These are phyloP conservation scores for Trametes coccinea DNA, from an alignment of 768 basidiomycete species.

Conservation along the genomic window DNA sequence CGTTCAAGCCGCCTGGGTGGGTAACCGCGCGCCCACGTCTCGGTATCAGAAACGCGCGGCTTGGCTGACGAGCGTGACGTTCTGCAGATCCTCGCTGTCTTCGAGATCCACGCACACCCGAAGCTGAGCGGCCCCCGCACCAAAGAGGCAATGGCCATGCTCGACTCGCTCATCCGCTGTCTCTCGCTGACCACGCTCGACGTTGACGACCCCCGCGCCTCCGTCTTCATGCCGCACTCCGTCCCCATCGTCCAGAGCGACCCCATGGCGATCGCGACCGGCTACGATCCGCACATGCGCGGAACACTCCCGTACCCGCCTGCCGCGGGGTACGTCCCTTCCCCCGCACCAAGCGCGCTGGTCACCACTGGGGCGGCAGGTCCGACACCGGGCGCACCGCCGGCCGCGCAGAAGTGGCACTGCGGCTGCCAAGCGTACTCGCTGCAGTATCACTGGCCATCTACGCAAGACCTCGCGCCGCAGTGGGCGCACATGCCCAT, in stretches of 20 bases:
- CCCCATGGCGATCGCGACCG: slow-evolving; percentile 40
- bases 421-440: slow-evolving; percentile 42
- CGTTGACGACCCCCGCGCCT: slow-evolving; percentile 46
- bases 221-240: slow-evolving; percentile 10
- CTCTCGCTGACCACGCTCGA: slow-evolving; percentile 64
- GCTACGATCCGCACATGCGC: slow-evolving; percentile 62
- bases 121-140: slow-evolving; percentile 51
- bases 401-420: not conserved
- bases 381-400: not conserved
- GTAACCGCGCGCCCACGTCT: slow-evolving; percentile 24
- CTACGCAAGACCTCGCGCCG: slow-evolving; percentile 51
- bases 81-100: slow-evolving; percentile 62
- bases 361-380: not conserved
- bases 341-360: not conserved
- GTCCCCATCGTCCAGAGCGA: slow-evolving; percentile 6
- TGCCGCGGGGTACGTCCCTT: not conserved
- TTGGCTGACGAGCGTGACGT: not conserved
- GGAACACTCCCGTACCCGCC: not conserved
- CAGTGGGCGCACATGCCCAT: slow-evolving; percentile 64
- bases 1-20: slow-evolving; percentile 67
- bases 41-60: not conserved
- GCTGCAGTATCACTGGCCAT: slow-evolving; percentile 50
- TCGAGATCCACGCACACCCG: slow-evolving; percentile 72
- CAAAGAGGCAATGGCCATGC: slow-evolving; percentile 53
- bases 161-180: slow-evolving; percentile 65